Percentiles rank a stretch among this genome's conserved stretches.
These are phyloP conservation scores for Sporisorium iseilematis-ciliati DNA, from an alignment of 1,284 basidiomycete genomes.

Conservation along the genomic window DNA sequence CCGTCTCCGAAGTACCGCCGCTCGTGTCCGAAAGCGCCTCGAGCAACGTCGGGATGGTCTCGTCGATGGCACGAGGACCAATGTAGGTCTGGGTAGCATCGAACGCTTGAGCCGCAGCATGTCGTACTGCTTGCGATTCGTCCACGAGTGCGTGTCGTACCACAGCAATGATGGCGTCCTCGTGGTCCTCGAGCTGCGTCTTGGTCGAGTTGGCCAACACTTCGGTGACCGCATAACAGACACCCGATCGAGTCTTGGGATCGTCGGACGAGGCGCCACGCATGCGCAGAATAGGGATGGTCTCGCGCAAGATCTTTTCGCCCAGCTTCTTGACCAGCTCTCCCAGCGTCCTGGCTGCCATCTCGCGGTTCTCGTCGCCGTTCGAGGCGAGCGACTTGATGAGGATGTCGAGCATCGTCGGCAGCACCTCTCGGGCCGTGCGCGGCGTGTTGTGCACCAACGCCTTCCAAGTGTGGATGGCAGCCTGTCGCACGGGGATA, in stretches of 20 bases:
- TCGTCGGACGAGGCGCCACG: conserved; percentile 77
- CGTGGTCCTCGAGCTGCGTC: conserved; percentile 86
- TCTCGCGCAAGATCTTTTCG: conserved; percentile 88
- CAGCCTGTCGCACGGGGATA: conserved; percentile 87
- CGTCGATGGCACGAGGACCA: conserved; percentile 91
- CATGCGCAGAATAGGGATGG: conserved; percentile 81
- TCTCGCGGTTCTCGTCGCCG: conserved; percentile 90
- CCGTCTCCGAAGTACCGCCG: conserved; percentile 88
- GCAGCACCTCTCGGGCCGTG: conserved; percentile 90
- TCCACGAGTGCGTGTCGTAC: conserved; percentile 88
- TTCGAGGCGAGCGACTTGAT: conserved; percentile 81
- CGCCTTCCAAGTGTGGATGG: conserved; percentile 98
- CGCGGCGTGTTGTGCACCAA: conserved; percentile 81
- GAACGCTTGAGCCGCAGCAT: conserved; percentile 93
- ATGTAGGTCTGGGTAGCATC: conserved; percentile 91
- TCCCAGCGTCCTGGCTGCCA: conserved; percentile 71
- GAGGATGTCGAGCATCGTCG: conserved; percentile 76
- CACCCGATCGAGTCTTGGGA: conserved; percentile 84
- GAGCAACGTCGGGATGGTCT: conserved; percentile 93
- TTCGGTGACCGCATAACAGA: conserved; percentile 87
- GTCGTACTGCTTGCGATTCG: conserved; percentile 84
- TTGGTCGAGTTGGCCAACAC: conserved; percentile 90
- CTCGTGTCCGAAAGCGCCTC: conserved; percentile 78
- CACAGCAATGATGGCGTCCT: conserved; percentile 84
- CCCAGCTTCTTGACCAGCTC: conserved; percentile 97